Conservation (phyloP, 164 flowering plant genomes). For the Nelumbo lutea region DNA sequence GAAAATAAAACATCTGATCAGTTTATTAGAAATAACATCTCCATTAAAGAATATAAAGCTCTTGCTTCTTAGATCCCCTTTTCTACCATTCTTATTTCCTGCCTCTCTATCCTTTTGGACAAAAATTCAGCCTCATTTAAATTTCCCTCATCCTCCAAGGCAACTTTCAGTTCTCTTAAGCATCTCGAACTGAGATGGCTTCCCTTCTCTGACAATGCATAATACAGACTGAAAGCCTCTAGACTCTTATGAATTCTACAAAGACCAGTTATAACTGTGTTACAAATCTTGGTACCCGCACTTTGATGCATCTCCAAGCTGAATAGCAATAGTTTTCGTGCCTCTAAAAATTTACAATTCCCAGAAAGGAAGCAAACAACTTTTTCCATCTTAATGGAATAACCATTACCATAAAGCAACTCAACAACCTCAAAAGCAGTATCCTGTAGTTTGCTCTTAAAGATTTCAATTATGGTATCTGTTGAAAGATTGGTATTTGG, state of each 20-base stretch:
- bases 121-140: slow-evolving; percentile 59
- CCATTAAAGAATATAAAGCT: too few species aligned
- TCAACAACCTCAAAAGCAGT: slow-evolving; percentile 42
- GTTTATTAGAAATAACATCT: too few species aligned
- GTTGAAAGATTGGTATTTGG: slow-evolving; percentile 56
- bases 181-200: slow-evolving; percentile 30
- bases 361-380: slow-evolving; percentile 41
- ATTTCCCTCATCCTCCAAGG: slow-evolving; percentile 44
- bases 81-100: slow-evolving; percentile 1
- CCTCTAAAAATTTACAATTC: slow-evolving; percentile 35
- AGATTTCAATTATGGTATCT: slow-evolving; percentile 32
- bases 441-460: slow-evolving; percentile 26
- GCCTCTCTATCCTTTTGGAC: slow-evolving; percentile 31
- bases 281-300: slow-evolving; percentile 30
- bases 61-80: too few species aligned
- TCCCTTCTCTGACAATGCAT: slow-evolving; percentile 57
- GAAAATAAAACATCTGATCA: too few species aligned
- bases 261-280: slow-evolving; percentile 44
- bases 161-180: slow-evolving; percentile 30
- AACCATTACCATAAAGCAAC: slow-evolving; percentile 54
- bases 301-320: slow-evolving; percentile 43
- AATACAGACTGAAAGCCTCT: slow-evolving; percentile 65
- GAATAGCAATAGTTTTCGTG: slow-evolving; percentile 40
- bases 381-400: slow-evolving; percentile 46
- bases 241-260: slow-evolving; percentile 35